These are phyloP conservation scores for Spergularia bocconei DNA, from an alignment of 148 eudicot species.

Conservation along the genomic window DNA sequence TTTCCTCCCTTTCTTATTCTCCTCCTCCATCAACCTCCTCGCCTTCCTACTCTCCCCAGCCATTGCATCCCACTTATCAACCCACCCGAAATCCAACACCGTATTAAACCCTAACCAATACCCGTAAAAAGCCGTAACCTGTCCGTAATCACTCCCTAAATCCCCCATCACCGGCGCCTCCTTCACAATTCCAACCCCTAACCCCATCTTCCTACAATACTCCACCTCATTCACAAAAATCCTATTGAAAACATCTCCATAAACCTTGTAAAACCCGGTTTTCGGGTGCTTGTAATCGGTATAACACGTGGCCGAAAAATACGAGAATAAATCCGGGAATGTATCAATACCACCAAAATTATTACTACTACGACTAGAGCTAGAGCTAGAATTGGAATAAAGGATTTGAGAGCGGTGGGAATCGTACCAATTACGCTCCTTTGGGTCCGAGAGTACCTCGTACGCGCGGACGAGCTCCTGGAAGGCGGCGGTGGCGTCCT, in stretches of 20 bases:
- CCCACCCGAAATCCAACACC: constrained; percentile 92
- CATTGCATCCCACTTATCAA: constrained; percentile 64
- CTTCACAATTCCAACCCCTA: constrained; percentile 54
- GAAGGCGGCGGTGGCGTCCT: constrained; percentile 78
- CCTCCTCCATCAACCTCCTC: constrained; percentile 97
- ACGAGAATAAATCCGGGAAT: constrained; percentile 65
- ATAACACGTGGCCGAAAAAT: constrained; percentile 66
- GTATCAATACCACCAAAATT: constrained; percentile 2
- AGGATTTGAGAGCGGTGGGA: constrained; percentile 91
- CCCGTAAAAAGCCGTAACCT: constrained; percentile 86
- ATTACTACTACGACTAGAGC: not conserved
- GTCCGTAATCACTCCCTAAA: constrained; percentile 63
- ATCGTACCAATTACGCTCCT: constrained; percentile 94
- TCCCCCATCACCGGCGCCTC: constrained; percentile 90
- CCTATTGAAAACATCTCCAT: constrained; percentile 64
- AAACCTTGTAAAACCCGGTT: constrained; percentile 79
- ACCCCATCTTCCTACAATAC: constrained; percentile 63
- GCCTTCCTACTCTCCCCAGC: constrained; percentile 63
- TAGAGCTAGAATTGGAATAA: constrained; percentile 31
- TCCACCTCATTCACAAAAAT: constrained; percentile 59
- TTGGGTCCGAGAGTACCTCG: constrained; percentile 83
- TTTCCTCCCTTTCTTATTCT: constrained; percentile 87
- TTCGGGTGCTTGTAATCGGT: constrained; percentile 52
- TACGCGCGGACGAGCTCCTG: constrained; percentile 93
- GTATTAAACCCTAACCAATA: constrained; percentile 86